Evolutionary conservation across 2,329 filamentous ascomycete species (phyloP), one percentile per base, ranked within the genome.

Genomic region (Colletotrichum sp.): DNA sequence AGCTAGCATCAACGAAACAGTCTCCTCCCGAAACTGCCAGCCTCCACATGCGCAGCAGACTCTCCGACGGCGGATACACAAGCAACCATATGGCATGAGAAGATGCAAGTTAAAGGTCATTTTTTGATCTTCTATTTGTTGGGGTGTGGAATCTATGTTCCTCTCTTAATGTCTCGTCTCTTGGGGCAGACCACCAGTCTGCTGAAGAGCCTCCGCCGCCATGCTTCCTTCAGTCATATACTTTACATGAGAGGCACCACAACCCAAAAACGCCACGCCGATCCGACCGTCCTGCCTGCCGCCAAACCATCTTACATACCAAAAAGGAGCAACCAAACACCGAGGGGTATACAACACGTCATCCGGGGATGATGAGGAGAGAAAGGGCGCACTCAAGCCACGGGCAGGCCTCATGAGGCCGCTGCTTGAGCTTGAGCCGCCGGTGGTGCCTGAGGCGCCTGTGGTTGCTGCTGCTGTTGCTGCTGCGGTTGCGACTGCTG

Each of bases 401-500:
- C 49, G 34, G 26, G 63, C 34, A 36, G 39, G 18, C 30, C 44
- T 75, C 66, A 77, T 24, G 75, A 71, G 28, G 71, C 30, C 16
- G 75, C 49, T 26, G 63, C n/a, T 49, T 72, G 71, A 18, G 72
- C 66, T 77, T 44, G 63, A 52, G 76, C 62, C 34, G 72, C 52
- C 28, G 76, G 52, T 52, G 76, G 70, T 32, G 57, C 55, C 64
- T 55, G 64, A n/a, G 68, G 68, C 44, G 67, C 49, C 36, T 62
- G 67, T 59, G 72, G 24, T 34, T 83, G 82, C 1, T 78, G 79
- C 36, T 81, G 82, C 26, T 76, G 74, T 26, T 73, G 80, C 66
- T 67, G 77, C 69, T 71, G 59, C 26, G 6, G 79, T 36, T 81
- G 82, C 26, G 77, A 71, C 32, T 77, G 80, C 62, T 71, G 67